Percentiles rank a stretch among this genome's conserved stretches.
phyloP scores from a whole-genome alignment of 2,329 filamentous ascomycete genomes.

The Dactylellina drechsleri region DNA sequence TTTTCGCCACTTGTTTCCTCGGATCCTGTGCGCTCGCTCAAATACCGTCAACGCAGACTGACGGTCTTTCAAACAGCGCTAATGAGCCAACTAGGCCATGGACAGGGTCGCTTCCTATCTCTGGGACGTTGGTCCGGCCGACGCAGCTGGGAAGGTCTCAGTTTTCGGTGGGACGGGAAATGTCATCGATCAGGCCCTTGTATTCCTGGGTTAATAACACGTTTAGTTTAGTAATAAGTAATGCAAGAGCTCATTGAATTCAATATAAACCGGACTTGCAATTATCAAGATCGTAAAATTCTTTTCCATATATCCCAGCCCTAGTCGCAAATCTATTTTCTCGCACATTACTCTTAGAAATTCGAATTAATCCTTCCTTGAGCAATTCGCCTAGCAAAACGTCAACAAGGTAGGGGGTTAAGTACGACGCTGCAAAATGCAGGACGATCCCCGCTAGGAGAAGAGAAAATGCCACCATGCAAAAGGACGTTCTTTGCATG shows the following conservation, averaged over 20 bases:
- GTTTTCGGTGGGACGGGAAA: slow-evolving; percentile 8
- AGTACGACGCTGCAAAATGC: not conserved
- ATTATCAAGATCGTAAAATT: no score
- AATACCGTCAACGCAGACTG: not conserved
- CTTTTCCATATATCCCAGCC: no score
- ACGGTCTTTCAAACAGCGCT: slow-evolving; percentile 34
- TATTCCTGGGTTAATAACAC: no score
- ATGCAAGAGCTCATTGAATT: no score
- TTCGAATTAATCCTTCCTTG: not conserved
- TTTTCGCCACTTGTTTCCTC: not conserved
- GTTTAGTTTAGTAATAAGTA: no score
- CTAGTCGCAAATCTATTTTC: not conserved
- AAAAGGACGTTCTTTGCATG: not conserved
- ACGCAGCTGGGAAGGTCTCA: not conserved
- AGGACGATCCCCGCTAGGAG: not conserved
- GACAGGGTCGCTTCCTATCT: slow-evolving; percentile 21
- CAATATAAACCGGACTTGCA: no score
- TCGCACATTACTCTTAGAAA: not conserved
- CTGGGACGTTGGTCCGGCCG: not conserved
- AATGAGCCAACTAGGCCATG: slow-evolving; percentile 17
- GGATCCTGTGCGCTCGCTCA: not conserved
- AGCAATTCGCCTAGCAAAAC: slow-evolving; percentile 27
- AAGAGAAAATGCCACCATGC: slow-evolving; percentile 9
- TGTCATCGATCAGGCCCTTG: not conserved
- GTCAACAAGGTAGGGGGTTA: slow-evolving; percentile 23